Percentiles rank a stretch among this genome's conserved stretches.
These are phyloP conservation scores for Scleroderma bovista DNA, from an alignment of 768 basidiomycete species.

Conservation along the genomic window DNA sequence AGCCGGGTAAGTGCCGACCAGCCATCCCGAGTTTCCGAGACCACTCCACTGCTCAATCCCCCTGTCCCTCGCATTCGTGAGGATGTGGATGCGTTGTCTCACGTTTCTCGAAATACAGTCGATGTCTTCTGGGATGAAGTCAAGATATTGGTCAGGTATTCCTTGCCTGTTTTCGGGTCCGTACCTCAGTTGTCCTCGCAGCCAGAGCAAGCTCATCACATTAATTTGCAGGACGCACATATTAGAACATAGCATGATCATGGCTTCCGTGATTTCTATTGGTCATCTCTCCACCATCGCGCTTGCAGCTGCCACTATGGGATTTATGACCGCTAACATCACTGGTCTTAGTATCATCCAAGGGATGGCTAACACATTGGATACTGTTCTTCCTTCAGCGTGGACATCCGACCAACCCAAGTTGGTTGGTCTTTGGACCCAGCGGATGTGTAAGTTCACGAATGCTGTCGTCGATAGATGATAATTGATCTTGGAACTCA, in stretches of 20 bases:
- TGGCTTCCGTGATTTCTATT: conserved; percentile 83
- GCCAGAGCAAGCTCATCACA: no score
- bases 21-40: conserved; percentile 33
- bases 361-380: conserved; percentile 80
- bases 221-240: conserved; percentile 53
- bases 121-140: conserved; percentile 51
- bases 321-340: conserved; percentile 70
- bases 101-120: conserved; percentile 22
- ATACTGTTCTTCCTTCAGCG: conserved; percentile 89
- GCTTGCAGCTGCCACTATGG: conserved; percentile 76
- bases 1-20: conserved; percentile 1
- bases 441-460: conserved; percentile 67
- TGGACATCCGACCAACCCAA: conserved; percentile 87
- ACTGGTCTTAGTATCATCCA: conserved; percentile 60
- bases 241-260: conserved; percentile 81
- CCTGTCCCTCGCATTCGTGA: conserved; percentile 50
- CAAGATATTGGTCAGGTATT: conserved; percentile 54
- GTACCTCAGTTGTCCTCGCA: conserved; percentile 18
- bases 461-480: no score
- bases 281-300: conserved; percentile 89
- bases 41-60: conserved; percentile 51
- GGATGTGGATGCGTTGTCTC: conserved; percentile 19
- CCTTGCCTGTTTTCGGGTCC: conserved; percentile 71
- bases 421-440: conserved; percentile 86
- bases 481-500: conserved; percentile 18